Percentiles rank a stretch among this genome's conserved stretches.
phyloP scores from a whole-genome alignment of 768 basidiomycete genomes.

The Rhodotorula sphaerocarpa region DNA sequence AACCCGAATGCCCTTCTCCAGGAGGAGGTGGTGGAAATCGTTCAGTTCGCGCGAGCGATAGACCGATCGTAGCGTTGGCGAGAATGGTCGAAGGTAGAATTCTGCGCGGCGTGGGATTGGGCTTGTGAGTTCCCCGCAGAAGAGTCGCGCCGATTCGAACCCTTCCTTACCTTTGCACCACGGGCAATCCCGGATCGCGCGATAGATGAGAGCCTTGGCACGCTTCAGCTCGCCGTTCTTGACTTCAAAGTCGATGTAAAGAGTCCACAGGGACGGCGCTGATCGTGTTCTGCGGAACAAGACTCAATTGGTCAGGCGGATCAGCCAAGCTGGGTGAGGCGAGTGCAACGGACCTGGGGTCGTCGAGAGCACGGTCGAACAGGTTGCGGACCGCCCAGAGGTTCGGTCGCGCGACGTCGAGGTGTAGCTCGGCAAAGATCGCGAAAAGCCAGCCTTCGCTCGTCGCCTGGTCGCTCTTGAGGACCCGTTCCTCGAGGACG shows the following conservation, averaged over 20 bases:
- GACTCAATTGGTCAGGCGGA: too few species aligned
- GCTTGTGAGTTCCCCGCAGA: not conserved
- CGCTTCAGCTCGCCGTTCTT: slow-evolving; percentile 37
- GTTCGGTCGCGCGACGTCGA: slow-evolving; percentile 35
- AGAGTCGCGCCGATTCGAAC: not conserved
- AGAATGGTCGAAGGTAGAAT: slow-evolving; percentile 45
- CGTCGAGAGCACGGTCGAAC: slow-evolving; percentile 42
- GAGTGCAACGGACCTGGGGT: slow-evolving; percentile 18
- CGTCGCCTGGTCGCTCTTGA: slow-evolving; percentile 22
- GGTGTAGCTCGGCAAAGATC: slow-evolving; percentile 38
- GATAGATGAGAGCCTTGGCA: slow-evolving; percentile 44
- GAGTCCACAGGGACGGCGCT: slow-evolving; percentile 42
- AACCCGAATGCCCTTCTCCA: slow-evolving; percentile 44
- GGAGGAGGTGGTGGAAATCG: slow-evolving; percentile 44
- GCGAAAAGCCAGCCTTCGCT: slow-evolving; percentile 39
- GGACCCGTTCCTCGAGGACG: slow-evolving; percentile 37
- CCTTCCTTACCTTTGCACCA: slow-evolving; percentile 43
- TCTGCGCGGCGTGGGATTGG: slow-evolving; percentile 36
- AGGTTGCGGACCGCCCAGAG: slow-evolving; percentile 43
- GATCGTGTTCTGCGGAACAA: slow-evolving; percentile 39
- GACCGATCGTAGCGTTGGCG: slow-evolving; percentile 39
- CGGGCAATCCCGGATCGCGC: slow-evolving; percentile 43
- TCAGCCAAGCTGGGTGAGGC: not conserved
- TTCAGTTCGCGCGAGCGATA: slow-evolving; percentile 44
- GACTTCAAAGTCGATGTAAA: slow-evolving; percentile 46